A percentile compares a stretch with the other conserved stretches of the same genome.
Evolutionary conservation across 2,329 filamentous ascomycete genomes (phyloP).

Genomic region (Blastomyces percursus): DNA sequence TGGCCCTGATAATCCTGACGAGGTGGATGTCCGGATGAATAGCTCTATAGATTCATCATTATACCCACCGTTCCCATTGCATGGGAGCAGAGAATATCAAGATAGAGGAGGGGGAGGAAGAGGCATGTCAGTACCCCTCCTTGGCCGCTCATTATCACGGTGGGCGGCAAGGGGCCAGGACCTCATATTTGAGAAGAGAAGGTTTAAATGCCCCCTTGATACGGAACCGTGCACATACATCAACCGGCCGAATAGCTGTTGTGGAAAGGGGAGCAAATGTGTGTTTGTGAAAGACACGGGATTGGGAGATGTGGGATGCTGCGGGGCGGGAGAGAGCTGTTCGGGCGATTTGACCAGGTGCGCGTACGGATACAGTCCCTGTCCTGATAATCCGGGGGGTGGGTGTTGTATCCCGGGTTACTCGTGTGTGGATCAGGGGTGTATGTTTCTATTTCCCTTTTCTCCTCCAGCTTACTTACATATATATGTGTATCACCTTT

Average conservation of each 20-base stretch:
- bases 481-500: not conserved
- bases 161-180: conserved; percentile 6
- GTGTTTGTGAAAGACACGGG: conserved; percentile 43
- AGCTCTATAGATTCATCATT: conserved; percentile 6
- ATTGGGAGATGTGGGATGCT: conserved; percentile 50
- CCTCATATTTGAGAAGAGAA: conserved; percentile 31
- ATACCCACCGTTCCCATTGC: conserved; percentile 18
- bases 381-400: conserved; percentile 44
- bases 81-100: conserved; percentile 7
- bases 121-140: not conserved
- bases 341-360: conserved; percentile 42
- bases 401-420: conserved; percentile 54
- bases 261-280: conserved; percentile 43
- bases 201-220: conserved; percentile 47
- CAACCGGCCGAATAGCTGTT: conserved; percentile 48
- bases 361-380: conserved; percentile 43
- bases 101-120: not conserved
- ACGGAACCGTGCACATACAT: conserved; percentile 46
- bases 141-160: conserved; percentile 7
- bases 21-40: conserved; percentile 7
- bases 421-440: conserved; percentile 46
- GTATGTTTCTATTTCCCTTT: conserved; percentile 23
- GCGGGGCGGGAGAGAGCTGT: conserved; percentile 44
- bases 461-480: not conserved
- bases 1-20: not conserved